phyloP scores from a whole-genome alignment of 768 basidiomycete species.

The Imleria badia region DNA sequence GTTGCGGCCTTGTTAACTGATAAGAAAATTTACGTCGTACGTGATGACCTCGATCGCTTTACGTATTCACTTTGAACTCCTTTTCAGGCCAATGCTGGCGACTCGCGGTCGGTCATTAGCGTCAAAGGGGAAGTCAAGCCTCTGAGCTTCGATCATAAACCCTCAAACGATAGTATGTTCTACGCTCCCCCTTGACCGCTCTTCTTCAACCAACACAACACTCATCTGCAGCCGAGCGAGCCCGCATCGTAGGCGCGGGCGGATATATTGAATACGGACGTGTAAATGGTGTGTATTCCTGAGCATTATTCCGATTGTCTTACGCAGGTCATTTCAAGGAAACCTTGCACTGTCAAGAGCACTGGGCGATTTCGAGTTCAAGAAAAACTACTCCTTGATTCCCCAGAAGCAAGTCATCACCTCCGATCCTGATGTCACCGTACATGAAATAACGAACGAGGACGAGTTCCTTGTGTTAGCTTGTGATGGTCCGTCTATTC shows the following conservation, averaged over 20 bases:
- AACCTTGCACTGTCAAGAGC: conserved; percentile 95
- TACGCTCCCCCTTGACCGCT: background rate
- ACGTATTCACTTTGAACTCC: conserved; percentile 1
- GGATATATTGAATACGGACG: conserved; percentile 96
- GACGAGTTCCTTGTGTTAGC: conserved; percentile 98
- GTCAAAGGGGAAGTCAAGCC: conserved; percentile 84
- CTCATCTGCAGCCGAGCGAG: conserved; percentile 63
- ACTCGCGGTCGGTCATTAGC: conserved; percentile 88
- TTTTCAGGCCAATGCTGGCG: conserved; percentile 91
- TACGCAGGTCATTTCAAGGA: conserved; percentile 46
- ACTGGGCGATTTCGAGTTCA: conserved; percentile 98
- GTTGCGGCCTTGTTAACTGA: conserved; percentile 88
- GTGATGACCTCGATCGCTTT: conserved; percentile 27
- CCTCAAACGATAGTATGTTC: conserved; percentile 73
- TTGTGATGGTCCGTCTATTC: conserved; percentile 76
- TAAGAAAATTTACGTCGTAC: conserved; percentile 74
- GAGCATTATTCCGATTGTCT: background rate
- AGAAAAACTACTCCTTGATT: conserved; percentile 79
- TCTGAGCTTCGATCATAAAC: conserved; percentile 95
- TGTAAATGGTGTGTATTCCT: conserved; percentile 75
- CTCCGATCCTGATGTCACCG: conserved; percentile 85
- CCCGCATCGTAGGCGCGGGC: conserved; percentile 85
- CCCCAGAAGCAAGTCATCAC: conserved; percentile 96
- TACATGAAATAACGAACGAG: conserved; percentile 78
- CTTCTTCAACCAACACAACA: conserved; percentile 1